Evolutionary conservation across 73 alveolate genomes (phyloP).

Genomic region (Paramecium pentaurelia): DNA sequence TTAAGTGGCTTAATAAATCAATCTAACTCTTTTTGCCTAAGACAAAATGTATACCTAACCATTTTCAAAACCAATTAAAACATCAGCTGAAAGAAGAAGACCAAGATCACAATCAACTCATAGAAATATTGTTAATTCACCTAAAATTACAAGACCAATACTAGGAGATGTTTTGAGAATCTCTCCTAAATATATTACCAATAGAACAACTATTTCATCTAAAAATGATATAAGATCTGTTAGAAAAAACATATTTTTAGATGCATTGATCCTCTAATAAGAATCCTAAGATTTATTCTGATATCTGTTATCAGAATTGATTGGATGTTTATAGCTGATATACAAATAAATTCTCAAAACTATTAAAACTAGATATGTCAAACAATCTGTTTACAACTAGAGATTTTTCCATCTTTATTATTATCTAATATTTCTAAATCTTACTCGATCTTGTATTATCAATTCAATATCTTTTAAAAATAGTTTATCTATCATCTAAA

Average conservation of each 20-base stretch:
- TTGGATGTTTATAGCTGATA: neutral
- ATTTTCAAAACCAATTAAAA: neutral
- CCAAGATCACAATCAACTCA: neutral
- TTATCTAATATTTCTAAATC: neutral
- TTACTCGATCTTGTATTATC: neutral
- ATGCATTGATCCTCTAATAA: neutral
- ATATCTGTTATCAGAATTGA: neutral
- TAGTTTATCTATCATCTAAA: neutral
- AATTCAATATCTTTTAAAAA: neutral
- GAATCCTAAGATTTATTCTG: neutral
- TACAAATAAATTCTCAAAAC: neutral
- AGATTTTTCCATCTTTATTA: neutral
- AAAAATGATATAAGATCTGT: neutral
- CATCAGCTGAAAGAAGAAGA: neutral
- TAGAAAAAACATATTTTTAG: neutral
- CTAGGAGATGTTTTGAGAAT: neutral
- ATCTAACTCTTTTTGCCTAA: neutral
- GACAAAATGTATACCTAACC: neutral
- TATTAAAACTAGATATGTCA: neutral
- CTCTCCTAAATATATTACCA: neutral
- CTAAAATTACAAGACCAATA: neutral
- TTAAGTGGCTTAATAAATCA: neutral
- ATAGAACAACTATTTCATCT: neutral
- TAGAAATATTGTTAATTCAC: neutral
- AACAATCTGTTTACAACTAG: neutral